Evolutionary conservation across 2,329 filamentous ascomycete genomes (phyloP).

Genomic region (Penicillium concentricum): DNA sequence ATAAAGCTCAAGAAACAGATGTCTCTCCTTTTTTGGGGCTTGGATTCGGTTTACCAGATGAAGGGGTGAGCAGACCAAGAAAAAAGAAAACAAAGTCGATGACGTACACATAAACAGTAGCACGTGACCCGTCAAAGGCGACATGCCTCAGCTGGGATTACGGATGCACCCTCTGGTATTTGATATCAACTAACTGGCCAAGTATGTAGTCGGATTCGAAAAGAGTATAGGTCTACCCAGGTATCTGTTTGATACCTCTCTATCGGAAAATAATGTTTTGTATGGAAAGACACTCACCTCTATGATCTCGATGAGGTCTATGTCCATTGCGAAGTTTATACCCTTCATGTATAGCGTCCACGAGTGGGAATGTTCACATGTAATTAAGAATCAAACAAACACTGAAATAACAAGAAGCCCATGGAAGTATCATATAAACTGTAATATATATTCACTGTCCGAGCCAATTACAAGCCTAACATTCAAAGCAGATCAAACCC

Average conservation of each 20-base stretch:
- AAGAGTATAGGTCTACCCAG: too few relatives aligned
- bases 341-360: neutral
- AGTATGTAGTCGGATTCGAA: too few relatives aligned
- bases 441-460: conserved; percentile 13
- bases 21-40: neutral
- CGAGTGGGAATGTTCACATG: neutral
- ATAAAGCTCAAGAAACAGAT: neutral
- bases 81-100: conserved; percentile 3
- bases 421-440: neutral
- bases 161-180: neutral
- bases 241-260: neutral
- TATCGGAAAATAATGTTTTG: neutral
- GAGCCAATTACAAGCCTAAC: conserved; percentile 8
- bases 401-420: neutral
- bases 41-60: neutral
- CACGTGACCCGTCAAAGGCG: neutral
- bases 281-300: neutral
- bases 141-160: neutral
- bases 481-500: conserved; percentile 11
- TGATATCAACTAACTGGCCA: neutral
- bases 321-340: too few relatives aligned
- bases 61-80: neutral
- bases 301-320: neutral
- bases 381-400: neutral
- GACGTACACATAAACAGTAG: conserved; percentile 3